These are phyloP conservation scores for Albifimbria verrucaria DNA, from an alignment of 2,329 filamentous ascomycete species.

Conservation along the genomic window DNA sequence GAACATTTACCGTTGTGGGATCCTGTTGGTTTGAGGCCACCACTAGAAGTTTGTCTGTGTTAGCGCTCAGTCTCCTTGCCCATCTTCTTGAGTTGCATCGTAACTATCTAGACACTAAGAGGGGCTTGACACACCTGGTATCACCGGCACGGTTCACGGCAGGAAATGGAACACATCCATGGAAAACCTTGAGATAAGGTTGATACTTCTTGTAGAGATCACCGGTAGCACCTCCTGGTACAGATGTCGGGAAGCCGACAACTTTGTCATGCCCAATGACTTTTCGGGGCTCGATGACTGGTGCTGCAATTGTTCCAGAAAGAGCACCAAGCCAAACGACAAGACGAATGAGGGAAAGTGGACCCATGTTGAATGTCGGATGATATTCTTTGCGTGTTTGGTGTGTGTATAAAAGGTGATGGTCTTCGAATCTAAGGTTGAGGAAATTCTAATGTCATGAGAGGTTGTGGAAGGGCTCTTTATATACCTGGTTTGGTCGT, in stretches of 20 bases:
- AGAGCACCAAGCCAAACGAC: neutral
- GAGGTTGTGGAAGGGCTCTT: no score
- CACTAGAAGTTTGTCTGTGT: conserved; percentile 18
- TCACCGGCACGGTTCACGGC: conserved; percentile 55
- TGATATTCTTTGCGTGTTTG: no score
- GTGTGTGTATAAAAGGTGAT: no score
- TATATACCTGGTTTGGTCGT: no score
- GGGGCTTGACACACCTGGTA: conserved; percentile 51
- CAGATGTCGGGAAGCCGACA: conserved; percentile 19
- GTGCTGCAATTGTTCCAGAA: neutral
- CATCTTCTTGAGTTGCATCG: neutral
- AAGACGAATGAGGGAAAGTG: neutral
- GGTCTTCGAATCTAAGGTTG: no score
- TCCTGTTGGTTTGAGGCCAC: conserved; percentile 29
- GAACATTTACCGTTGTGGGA: conserved; percentile 25
- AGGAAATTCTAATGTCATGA: no score
- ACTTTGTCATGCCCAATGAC: conserved; percentile 18
- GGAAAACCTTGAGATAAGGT: conserved; percentile 38
- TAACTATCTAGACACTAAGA: no score
- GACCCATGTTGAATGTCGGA: neutral
- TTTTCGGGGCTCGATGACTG: neutral
- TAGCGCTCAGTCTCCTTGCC: neutral
- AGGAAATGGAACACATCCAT: conserved; percentile 61
- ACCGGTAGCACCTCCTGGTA: conserved; percentile 19
- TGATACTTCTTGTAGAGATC: conserved; percentile 25